Conservation (phyloP, 202 grass and related monocot genomes). For the Zoysia matrella region DNA sequence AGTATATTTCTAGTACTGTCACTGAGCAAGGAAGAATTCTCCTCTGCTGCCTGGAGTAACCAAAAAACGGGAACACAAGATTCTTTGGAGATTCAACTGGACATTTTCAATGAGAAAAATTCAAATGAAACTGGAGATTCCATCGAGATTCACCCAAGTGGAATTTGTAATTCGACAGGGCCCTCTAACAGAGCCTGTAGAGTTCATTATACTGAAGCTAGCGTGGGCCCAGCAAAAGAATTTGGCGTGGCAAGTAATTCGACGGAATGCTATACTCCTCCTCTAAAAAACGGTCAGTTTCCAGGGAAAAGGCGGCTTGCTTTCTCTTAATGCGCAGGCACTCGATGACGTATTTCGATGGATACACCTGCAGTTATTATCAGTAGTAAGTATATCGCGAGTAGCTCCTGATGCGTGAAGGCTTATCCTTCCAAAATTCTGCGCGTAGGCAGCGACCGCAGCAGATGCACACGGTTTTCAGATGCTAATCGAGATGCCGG, state of each 20-base stretch:
- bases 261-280: background rate
- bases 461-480: background rate
- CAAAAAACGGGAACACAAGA: background rate
- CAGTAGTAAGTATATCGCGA: background rate
- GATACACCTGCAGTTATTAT: constrained; percentile 23
- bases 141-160: background rate
- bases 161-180: background rate
- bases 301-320: background rate
- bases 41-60: background rate
- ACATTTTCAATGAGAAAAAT: background rate
- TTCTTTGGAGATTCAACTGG: background rate
- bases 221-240: constrained; percentile 1
- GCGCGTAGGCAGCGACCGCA: constrained; percentile 23
- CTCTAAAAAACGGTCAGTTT: constrained; percentile 23
- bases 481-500: background rate
- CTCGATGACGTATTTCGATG: background rate
- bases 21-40: background rate
- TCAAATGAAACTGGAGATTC: background rate
- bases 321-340: constrained; percentile 15
- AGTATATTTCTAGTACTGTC: background rate
- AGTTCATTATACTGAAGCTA: too few relatives aligned
- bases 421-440: constrained; percentile 48
- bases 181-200: too few relatives aligned
- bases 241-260: background rate
- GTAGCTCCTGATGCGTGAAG: background rate